phyloP scores from a whole-genome alignment of 495 filamentous ascomycete genomes.

The Halenospora varia region DNA sequence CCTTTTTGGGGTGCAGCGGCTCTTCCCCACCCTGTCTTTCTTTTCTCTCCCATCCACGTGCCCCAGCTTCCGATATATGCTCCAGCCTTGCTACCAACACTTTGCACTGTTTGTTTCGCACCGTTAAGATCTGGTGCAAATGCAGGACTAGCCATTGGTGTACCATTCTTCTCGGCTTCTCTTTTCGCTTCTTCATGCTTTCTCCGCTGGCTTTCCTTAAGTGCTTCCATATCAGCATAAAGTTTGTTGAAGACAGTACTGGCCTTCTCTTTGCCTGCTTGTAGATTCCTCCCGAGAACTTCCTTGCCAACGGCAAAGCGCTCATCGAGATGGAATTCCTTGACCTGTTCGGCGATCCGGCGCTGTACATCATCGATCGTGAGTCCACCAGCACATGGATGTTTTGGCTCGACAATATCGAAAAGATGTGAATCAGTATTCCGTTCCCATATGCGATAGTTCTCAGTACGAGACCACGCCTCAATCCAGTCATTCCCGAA shows the following conservation, averaged over 20 bases:
- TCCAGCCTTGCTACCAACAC: conserved; percentile 69
- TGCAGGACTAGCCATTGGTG: conserved; percentile 11
- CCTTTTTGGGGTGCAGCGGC: conserved; percentile 23
- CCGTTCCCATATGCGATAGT: conserved; percentile 76
- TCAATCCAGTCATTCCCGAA: conserved; percentile 75
- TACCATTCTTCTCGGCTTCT: conserved; percentile 28
- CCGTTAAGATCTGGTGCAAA: conserved; percentile 53
- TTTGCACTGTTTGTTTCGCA: conserved; percentile 63
- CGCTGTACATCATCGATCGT: conserved; percentile 94
- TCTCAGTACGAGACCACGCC: conserved; percentile 80
- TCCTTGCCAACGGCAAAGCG: conserved; percentile 73
- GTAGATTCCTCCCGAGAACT: conserved; percentile 70
- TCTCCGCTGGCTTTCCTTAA: conserved; percentile 77
- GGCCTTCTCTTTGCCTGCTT: conserved; percentile 81
- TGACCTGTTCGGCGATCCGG: conserved; percentile 79
- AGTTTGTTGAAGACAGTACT: conserved; percentile 78
- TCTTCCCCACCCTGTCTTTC: conserved; percentile 56
- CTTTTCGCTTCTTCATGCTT: conserved; percentile 49
- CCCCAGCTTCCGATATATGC: conserved; percentile 94
- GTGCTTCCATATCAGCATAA: conserved; percentile 82
- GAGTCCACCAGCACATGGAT: conserved; percentile 91
- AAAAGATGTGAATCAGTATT: conserved; percentile 80
- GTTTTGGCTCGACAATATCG: conserved; percentile 86
- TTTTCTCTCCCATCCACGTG: conserved; percentile 89
- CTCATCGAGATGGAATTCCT: conserved; percentile 86